Percentiles rank a stretch among this genome's conserved stretches.
Conservation (phyloP, 2,329 filamentous ascomycete species). For the Purpureocillium lavendulum region DNA sequence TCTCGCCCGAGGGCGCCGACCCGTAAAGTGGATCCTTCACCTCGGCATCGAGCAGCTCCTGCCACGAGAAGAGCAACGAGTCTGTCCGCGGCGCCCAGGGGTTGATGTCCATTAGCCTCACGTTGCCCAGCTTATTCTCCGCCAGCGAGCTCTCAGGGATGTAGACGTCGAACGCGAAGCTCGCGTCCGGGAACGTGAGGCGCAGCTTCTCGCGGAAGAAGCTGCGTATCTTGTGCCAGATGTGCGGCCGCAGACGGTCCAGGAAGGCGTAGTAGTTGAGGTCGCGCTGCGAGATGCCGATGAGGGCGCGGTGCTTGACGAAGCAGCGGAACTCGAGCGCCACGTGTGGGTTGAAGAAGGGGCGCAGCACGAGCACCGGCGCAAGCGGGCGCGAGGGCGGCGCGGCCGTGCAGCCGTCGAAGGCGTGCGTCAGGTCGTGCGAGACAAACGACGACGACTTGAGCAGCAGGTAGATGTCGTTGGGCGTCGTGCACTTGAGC, state of each 20-base stretch:
- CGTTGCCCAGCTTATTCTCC: slow-evolving; percentile 55
- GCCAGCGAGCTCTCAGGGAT: slow-evolving; percentile 58
- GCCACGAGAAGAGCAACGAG: slow-evolving; percentile 81
- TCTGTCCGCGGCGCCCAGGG: slow-evolving; percentile 90
- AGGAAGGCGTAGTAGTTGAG: slow-evolving; percentile 87
- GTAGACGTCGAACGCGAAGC: slow-evolving; percentile 89
- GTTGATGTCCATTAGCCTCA: slow-evolving; percentile 89
- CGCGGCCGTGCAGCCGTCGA: slow-evolving; percentile 55
- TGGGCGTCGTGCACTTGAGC: slow-evolving; percentile 79
- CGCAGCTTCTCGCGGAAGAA: slow-evolving; percentile 72
- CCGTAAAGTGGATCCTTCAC: slow-evolving; percentile 52
- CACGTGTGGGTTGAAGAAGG: slow-evolving; percentile 82
- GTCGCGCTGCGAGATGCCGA: slow-evolving; percentile 83
- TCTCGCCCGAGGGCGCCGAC: slow-evolving; percentile 22
- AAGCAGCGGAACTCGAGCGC: slow-evolving; percentile 94
- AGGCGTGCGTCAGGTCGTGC: slow-evolving; percentile 88
- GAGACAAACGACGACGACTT: slow-evolving; percentile 94
- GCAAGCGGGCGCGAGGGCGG: slow-evolving; percentile 42
- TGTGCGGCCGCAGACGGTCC: slow-evolving; percentile 48
- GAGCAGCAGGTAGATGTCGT: slow-evolving; percentile 87
- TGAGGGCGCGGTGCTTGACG: slow-evolving; percentile 70
- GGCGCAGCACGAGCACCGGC: slow-evolving; percentile 77
- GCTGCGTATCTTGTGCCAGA: slow-evolving; percentile 60
- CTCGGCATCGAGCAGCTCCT: slow-evolving; percentile 69
- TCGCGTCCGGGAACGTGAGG: slow-evolving; percentile 72